Percentiles rank a stretch among this genome's conserved stretches.
These are phyloP conservation scores for Phytophthora syringae DNA, from an alignment of 352 stramenopile species.

Conservation along the genomic window DNA sequence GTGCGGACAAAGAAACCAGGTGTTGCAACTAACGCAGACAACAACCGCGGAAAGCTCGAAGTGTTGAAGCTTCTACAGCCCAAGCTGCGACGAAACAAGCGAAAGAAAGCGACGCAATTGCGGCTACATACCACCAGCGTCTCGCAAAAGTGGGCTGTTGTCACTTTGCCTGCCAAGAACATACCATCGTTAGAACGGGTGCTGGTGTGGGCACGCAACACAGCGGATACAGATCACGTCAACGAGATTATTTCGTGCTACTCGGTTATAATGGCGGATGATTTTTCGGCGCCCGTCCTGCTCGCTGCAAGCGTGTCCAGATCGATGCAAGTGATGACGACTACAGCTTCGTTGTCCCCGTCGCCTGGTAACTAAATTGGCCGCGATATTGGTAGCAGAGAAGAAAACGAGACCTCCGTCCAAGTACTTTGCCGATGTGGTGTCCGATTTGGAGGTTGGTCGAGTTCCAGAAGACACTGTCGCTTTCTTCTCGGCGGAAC, in stretches of 20 bases:
- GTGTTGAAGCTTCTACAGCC: too few relatives aligned
- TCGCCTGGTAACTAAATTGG: too few relatives aligned
- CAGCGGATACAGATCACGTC: neutral
- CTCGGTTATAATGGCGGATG: neutral
- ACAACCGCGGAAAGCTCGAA: too few relatives aligned
- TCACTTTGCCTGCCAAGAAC: neutral
- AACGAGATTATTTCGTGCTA: neutral
- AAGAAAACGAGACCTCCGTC: too few relatives aligned
- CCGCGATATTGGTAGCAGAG: too few relatives aligned
- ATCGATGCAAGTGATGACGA: neutral
- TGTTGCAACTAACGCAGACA: neutral
- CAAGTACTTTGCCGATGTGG: too few relatives aligned
- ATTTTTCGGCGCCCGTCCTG: neutral
- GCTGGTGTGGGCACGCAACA: neutral
- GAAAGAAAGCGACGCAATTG: neutral
- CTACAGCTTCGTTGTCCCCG: too few relatives aligned
- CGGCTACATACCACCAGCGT: neutral
- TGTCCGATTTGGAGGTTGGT: too few relatives aligned
- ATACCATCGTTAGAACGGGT: neutral
- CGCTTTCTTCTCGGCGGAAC: constrained; percentile 2
- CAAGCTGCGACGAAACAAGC: too few relatives aligned
- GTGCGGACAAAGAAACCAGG: neutral
- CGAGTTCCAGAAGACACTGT: too few relatives aligned
- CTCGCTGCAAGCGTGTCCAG: neutral
- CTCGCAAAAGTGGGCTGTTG: neutral